These are phyloP conservation scores for Populus simonii DNA, from an alignment of 345 rosid species.

Conservation along the genomic window DNA sequence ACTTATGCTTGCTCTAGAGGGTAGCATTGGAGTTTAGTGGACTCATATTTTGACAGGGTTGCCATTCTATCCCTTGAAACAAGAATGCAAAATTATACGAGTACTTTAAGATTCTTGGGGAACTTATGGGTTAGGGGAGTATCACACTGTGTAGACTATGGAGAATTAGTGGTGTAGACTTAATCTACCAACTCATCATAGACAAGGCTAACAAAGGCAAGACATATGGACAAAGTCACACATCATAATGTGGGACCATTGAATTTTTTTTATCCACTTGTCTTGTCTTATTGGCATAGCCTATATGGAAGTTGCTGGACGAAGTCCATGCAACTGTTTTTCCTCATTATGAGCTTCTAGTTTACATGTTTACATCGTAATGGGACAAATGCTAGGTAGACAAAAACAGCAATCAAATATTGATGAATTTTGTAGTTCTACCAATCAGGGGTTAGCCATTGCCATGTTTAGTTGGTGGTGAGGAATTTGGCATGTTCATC, in stretches of 20 bases:
- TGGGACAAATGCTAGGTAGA: not conserved
- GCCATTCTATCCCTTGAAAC: not conserved
- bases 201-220: not conserved
- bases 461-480: not conserved
- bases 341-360: not conserved
- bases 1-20: not conserved
- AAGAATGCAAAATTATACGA: not conserved
- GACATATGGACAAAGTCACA: not conserved
- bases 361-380: not conserved
- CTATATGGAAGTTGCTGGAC: not conserved
- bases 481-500: not conserved
- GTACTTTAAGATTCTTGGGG: not conserved
- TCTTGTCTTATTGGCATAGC: not conserved
- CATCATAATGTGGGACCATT: not conserved
- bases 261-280: not conserved
- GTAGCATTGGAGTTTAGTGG: not conserved
- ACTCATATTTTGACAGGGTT: not conserved
- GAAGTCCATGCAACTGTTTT: not conserved
- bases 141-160: not conserved
- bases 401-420: not conserved
- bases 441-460: not conserved
- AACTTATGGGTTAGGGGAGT: not conserved
- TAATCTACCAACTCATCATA: not conserved
- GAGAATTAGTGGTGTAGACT: not conserved
- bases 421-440: not conserved